Percentiles rank a stretch among this genome's conserved stretches.
phyloP scores from a whole-genome alignment of 441 rosid genomes.

The Euphorbia schlechtendalii region DNA sequence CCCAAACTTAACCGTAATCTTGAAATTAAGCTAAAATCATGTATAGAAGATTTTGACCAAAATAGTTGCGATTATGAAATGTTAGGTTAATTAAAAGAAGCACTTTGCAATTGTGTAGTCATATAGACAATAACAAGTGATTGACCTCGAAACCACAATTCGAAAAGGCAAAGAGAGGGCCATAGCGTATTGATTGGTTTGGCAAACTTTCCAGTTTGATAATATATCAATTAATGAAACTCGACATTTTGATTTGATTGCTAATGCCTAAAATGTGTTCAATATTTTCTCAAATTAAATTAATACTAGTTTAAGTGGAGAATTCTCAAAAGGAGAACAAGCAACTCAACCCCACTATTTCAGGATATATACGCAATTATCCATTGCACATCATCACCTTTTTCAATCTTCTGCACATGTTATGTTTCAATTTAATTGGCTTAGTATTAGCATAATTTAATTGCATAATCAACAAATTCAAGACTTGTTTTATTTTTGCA shows the following conservation, averaged over 20 bases:
- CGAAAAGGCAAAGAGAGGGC: background rate
- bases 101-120: background rate
- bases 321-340: background rate
- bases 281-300: too few relatives aligned
- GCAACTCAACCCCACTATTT: conserved; percentile 13
- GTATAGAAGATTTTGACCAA: background rate
- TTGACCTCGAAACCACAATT: too few relatives aligned
- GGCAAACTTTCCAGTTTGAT: conserved; percentile 13
- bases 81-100: background rate
- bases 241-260: conserved; percentile 15
- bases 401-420: conserved; percentile 33
- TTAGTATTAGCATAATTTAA: too few relatives aligned
- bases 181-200: conserved; percentile 13
- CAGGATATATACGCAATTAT: conserved; percentile 7
- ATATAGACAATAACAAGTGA: background rate
- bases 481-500: background rate
- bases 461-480: too few relatives aligned
- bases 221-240: conserved; percentile 16
- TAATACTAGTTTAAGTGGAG: too few relatives aligned
- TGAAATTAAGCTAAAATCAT: background rate
- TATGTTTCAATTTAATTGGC: too few relatives aligned
- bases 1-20: too few relatives aligned
- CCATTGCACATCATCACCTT: conserved; percentile 24
- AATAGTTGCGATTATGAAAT: background rate
- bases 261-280: background rate